Evolutionary conservation across 768 basidiomycete genomes (phyloP).

Genomic region (Pleurotus cornucopiae): DNA sequence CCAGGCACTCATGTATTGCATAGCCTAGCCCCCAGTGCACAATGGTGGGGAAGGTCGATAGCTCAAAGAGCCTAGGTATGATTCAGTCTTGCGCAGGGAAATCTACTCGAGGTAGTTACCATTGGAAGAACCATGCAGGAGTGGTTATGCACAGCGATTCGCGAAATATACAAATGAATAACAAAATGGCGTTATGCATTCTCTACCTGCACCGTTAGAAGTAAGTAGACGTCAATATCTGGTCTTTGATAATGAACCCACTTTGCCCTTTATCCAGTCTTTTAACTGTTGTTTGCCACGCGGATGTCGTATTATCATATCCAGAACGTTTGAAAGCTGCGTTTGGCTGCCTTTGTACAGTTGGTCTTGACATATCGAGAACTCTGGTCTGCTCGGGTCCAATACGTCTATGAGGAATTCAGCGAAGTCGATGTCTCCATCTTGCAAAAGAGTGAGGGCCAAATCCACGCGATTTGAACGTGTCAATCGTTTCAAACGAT

Average conservation of each 20-base stretch:
- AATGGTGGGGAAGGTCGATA: too few species aligned
- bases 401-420: background rate
- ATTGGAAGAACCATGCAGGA: too few species aligned
- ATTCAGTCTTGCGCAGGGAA: too few species aligned
- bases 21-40: too few species aligned
- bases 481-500: background rate
- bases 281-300: background rate
- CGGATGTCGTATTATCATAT: background rate
- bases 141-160: too few species aligned
- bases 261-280: background rate
- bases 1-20: too few species aligned
- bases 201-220: background rate
- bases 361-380: background rate
- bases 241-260: background rate
- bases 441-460: conserved; percentile 4
- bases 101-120: too few species aligned
- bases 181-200: too few species aligned
- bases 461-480: conserved; percentile 1
- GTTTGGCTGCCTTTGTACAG: background rate
- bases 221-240: background rate
- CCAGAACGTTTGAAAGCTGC: background rate
- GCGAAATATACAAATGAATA: too few species aligned
- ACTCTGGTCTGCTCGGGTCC: background rate
- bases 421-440: conserved; percentile 1
- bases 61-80: too few species aligned